These are phyloP conservation scores for Lumnitzera littorea DNA, from an alignment of 345 rosid genomes.

Conservation along the genomic window DNA sequence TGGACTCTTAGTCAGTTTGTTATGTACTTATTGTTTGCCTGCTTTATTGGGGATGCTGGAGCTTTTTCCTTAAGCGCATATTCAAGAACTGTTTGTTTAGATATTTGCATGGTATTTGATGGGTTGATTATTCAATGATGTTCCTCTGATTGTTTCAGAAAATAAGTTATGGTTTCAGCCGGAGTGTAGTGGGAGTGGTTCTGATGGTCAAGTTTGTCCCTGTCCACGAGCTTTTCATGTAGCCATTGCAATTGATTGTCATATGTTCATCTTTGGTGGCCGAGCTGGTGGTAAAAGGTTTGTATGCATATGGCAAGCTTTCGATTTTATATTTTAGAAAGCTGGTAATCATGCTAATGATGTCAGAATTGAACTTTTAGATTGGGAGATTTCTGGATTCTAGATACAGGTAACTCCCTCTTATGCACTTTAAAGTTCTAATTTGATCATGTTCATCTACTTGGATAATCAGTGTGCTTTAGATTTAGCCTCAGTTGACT, in stretches of 20 bases:
- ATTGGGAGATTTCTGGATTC: constrained; percentile 96
- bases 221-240: constrained; percentile 87
- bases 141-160: constrained; percentile 34
- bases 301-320: background rate
- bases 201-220: constrained; percentile 85
- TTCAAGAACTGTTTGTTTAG: background rate
- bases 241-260: constrained; percentile 85
- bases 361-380: constrained; percentile 32
- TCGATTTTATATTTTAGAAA: background rate
- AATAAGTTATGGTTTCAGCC: constrained; percentile 91
- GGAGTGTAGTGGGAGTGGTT: constrained; percentile 76
- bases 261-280: constrained; percentile 98
- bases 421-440: background rate
- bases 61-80: background rate
- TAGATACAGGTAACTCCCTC: constrained; percentile 66
- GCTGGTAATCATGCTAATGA: constrained; percentile 7
- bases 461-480: background rate
- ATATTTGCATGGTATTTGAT: background rate
- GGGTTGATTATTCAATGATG: background rate
- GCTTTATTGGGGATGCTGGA: background rate
- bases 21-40: background rate
- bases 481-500: background rate
- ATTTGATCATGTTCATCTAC: background rate
- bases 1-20: too few relatives aligned
- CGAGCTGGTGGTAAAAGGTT: constrained; percentile 73